Conservation (phyloP, 169 alveolate genomes). For the Haemoproteus tartakovskyi region DNA sequence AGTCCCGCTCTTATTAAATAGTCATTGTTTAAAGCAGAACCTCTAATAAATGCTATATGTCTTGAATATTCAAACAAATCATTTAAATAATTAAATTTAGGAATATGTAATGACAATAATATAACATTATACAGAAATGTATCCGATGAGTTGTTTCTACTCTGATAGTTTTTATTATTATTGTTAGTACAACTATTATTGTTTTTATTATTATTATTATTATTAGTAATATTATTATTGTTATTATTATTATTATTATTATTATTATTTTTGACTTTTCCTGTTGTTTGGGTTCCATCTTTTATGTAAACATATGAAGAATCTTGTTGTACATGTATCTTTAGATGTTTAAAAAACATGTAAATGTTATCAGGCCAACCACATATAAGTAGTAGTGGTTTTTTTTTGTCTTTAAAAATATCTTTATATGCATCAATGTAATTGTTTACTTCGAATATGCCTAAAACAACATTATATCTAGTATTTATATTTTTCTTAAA, state of each 20-base stretch:
- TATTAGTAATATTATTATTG: too few species aligned
- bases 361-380: conserved; percentile 77
- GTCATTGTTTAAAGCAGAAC: conserved; percentile 71
- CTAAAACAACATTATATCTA: conserved; percentile 14
- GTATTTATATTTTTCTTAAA: not conserved
- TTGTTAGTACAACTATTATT: too few species aligned
- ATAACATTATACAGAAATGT: conserved; percentile 49
- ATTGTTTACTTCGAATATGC: conserved; percentile 42
- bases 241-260: too few species aligned
- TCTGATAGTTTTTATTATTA: not conserved
- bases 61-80: conserved; percentile 56
- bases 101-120: conserved; percentile 67
- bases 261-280: too few species aligned
- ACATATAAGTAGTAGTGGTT: conserved; percentile 70
- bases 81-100: conserved; percentile 64
- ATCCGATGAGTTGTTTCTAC: too few species aligned
- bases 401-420: conserved; percentile 16
- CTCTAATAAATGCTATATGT: conserved; percentile 70
- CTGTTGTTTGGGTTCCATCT: not conserved
- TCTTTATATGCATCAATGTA: conserved; percentile 50
- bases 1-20: conserved; percentile 71
- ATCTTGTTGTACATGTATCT: conserved; percentile 3
- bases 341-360: conserved; percentile 64
- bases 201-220: too few species aligned
- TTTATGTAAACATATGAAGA: not conserved